Evolutionary conservation across 345 rosid genomes (phyloP).

Genomic region (Durio zibethinus): DNA sequence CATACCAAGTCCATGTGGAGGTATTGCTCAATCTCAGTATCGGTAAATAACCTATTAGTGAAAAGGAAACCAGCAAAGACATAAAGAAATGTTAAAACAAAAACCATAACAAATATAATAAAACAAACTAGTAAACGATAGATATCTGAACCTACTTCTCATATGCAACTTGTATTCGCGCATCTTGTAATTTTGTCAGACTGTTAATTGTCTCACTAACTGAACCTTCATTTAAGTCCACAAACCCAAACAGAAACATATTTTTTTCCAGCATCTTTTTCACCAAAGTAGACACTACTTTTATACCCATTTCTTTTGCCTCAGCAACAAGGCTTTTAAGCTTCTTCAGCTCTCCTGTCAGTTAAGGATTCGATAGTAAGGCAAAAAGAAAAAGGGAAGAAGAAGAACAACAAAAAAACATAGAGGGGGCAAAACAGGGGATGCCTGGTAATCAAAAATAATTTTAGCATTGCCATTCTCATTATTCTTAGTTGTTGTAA

Average conservation of each 20-base stretch:
- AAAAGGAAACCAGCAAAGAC: conserved; percentile 1
- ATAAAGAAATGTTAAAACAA: background rate
- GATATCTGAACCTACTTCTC: conserved; percentile 42
- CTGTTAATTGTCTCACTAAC: conserved; percentile 40
- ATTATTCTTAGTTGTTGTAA: background rate
- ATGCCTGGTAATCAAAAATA: background rate
- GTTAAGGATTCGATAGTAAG: background rate
- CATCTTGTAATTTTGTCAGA: conserved; percentile 52
- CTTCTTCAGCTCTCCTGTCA: conserved; percentile 69
- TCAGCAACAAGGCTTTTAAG: conserved; percentile 55
- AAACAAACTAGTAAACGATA: background rate
- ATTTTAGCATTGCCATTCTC: background rate
- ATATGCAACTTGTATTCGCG: conserved; percentile 54
- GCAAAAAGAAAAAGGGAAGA: background rate
- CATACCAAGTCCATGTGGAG: conserved; percentile 84
- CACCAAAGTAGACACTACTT: conserved; percentile 46
- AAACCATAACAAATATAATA: background rate
- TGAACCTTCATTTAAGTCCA: conserved; percentile 51
- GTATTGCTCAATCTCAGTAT: conserved; percentile 51
- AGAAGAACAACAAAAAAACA: background rate
- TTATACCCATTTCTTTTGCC: conserved; percentile 48
- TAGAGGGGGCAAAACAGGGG: background rate
- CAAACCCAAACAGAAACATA: conserved; percentile 69
- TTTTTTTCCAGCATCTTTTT: conserved; percentile 65
- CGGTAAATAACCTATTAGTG: conserved; percentile 46